Evolutionary conservation across 1,139 yeast species (phyloP).

Genomic region (Saccharomycopsis phalli): DNA sequence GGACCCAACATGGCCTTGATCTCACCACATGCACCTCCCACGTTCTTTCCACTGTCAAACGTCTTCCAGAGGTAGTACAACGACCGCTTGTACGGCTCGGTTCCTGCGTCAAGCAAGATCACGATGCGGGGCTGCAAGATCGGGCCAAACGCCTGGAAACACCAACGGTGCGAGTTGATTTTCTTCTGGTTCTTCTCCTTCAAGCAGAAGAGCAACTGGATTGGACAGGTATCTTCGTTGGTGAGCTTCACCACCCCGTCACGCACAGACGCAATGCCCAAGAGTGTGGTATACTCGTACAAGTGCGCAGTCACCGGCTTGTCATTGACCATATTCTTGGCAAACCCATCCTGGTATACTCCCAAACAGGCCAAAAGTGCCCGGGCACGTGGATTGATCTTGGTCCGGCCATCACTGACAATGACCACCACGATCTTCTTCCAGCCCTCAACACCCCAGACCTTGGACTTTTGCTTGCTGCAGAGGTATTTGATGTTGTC

Average conservation of each 20-base stretch:
- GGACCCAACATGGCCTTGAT: constrained; percentile 63
- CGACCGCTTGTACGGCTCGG: constrained; percentile 66
- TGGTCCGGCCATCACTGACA: constrained; percentile 70
- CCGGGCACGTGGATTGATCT: constrained; percentile 56
- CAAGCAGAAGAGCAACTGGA: constrained; percentile 67
- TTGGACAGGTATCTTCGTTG: constrained; percentile 54
- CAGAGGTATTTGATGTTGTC: constrained; percentile 59
- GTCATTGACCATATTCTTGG: constrained; percentile 68
- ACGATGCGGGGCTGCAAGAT: constrained; percentile 62
- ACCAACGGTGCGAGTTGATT: constrained; percentile 81
- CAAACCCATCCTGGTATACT: constrained; percentile 74
- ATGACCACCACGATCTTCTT: constrained; percentile 66
- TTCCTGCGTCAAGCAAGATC: constrained; percentile 71
- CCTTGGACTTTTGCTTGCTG: constrained; percentile 45
- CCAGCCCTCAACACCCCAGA: constrained; percentile 81
- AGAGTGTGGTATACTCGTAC: constrained; percentile 73
- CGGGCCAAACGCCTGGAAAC: constrained; percentile 72
- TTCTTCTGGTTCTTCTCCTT: constrained; percentile 69
- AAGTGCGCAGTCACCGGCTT: constrained; percentile 62
- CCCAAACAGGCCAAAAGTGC: constrained; percentile 66
- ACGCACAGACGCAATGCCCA: constrained; percentile 59
- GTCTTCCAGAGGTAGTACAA: constrained; percentile 69
- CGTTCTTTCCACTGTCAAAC: constrained; percentile 54
- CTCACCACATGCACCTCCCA: constrained; percentile 90
- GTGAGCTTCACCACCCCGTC: constrained; percentile 43